These are phyloP conservation scores for Medicago truncatula DNA, from an alignment of 306 rosid species.

Conservation along the genomic window DNA sequence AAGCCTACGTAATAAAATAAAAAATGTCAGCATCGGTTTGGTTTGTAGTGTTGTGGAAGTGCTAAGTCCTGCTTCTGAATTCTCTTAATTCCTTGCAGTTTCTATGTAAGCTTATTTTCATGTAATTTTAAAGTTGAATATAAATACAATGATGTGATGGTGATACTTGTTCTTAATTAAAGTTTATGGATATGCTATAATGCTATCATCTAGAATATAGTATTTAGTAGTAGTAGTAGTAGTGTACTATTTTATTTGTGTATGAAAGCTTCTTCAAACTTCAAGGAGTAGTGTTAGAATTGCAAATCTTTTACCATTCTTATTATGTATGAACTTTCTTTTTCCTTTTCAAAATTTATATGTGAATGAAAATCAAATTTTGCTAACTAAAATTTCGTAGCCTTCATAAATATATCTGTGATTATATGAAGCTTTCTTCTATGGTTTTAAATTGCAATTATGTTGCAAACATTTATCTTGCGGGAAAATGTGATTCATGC, in stretches of 20 bases:
- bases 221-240: not conserved
- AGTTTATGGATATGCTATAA: not conserved
- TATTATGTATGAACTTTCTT: not conserved
- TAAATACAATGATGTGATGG: not conserved
- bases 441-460: no score
- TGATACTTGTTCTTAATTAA: not conserved
- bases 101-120: constrained; percentile 24
- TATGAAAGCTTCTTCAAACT: constrained; percentile 11
- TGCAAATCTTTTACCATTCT: not conserved
- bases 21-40: not conserved
- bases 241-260: no score
- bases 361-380: no score
- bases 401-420: not conserved
- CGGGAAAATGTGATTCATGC: no score
- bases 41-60: constrained; percentile 8
- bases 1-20: not conserved
- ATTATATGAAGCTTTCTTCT: no score
- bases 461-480: no score
- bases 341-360: no score
- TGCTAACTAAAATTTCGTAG: no score
- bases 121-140: not conserved
- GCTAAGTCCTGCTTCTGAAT: constrained; percentile 30
- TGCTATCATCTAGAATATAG: not conserved
- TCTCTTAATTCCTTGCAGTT: not conserved
- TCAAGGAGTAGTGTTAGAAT: not conserved